Evolutionary conservation across 768 basidiomycete species (phyloP).

Genomic region (button mushroom (Agaricus bisporus)): DNA sequence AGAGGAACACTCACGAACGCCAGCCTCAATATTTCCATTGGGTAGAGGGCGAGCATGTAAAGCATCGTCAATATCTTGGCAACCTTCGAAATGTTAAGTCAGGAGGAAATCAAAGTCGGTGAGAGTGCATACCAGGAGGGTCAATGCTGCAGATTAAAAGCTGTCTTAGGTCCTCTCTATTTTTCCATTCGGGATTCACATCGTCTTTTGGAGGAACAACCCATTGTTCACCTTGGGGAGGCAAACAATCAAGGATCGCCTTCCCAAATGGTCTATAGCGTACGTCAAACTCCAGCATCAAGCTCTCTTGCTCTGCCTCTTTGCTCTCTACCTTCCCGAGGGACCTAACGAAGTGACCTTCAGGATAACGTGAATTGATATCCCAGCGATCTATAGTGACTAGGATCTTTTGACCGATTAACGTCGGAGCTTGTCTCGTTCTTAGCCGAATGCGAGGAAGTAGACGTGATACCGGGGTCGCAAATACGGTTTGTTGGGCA

Average conservation of each 20-base stretch:
- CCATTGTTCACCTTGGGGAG: slow-evolving; percentile 86
- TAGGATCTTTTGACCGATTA: slow-evolving; percentile 91
- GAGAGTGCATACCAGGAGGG: slow-evolving; percentile 62
- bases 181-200: slow-evolving; percentile 53
- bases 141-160: slow-evolving; percentile 94
- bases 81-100: slow-evolving; percentile 42
- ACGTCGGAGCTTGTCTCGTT: slow-evolving; percentile 86
- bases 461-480: slow-evolving; percentile 84
- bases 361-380: slow-evolving; percentile 81
- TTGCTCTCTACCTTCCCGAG: slow-evolving; percentile 90
- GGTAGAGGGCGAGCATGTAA: slow-evolving; percentile 83
- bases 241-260: slow-evolving; percentile 88
- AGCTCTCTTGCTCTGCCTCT: slow-evolving; percentile 92
- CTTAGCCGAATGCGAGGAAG: slow-evolving; percentile 92
- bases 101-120: not conserved
- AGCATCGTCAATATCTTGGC: slow-evolving; percentile 98
- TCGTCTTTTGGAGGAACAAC: slow-evolving; percentile 76
- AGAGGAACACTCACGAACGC: slow-evolving; percentile 74
- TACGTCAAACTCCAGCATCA: slow-evolving; percentile 92
- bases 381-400: slow-evolving; percentile 96
- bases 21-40: slow-evolving; percentile 94
- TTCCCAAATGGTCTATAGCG: slow-evolving; percentile 96
- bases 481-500: slow-evolving; percentile 88
- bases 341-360: slow-evolving; percentile 93
- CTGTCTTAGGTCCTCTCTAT: slow-evolving; percentile 81